Conservation (phyloP, 2,329 filamentous ascomycete species). For the Myriosclerotinia duriaeana region DNA sequence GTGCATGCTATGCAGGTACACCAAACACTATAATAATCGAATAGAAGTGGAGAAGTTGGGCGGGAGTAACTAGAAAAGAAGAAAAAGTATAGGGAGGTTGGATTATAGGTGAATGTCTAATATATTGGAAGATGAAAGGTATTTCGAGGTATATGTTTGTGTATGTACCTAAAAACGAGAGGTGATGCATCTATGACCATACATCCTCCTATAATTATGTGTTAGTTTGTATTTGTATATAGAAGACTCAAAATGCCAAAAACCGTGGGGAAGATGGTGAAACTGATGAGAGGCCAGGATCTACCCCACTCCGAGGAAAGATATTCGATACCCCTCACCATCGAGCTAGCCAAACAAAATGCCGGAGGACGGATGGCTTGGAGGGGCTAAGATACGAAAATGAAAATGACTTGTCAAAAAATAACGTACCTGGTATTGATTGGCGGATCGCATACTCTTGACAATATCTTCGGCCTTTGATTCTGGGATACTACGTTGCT, state of each 20-base stretch:
- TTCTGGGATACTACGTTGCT: constrained; percentile 77
- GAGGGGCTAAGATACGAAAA: not conserved
- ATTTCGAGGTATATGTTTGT: not conserved
- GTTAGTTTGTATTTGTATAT: constrained; percentile 20
- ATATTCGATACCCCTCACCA: not conserved
- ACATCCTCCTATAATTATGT: constrained; percentile 60
- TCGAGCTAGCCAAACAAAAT: not conserved
- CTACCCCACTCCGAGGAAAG: not conserved
- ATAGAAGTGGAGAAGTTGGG: not conserved
- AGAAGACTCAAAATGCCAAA: not conserved
- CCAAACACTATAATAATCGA: not conserved
- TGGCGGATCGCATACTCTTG: constrained; percentile 91
- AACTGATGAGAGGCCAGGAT: not conserved
- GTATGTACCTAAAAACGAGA: not conserved
- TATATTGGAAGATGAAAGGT: not conserved
- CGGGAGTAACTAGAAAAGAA: not conserved
- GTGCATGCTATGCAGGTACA: not conserved
- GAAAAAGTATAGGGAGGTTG: not conserved
- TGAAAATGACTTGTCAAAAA: not conserved
- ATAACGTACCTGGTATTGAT: constrained; percentile 81
- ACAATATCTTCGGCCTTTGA: constrained; percentile 93
- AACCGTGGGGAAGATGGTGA: not conserved
- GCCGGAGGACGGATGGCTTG: not conserved
- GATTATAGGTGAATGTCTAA: not conserved
- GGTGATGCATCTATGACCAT: constrained; percentile 54